phyloP scores from a whole-genome alignment of 495 filamentous ascomycete genomes.

The Podospora pseudocomata region DNA sequence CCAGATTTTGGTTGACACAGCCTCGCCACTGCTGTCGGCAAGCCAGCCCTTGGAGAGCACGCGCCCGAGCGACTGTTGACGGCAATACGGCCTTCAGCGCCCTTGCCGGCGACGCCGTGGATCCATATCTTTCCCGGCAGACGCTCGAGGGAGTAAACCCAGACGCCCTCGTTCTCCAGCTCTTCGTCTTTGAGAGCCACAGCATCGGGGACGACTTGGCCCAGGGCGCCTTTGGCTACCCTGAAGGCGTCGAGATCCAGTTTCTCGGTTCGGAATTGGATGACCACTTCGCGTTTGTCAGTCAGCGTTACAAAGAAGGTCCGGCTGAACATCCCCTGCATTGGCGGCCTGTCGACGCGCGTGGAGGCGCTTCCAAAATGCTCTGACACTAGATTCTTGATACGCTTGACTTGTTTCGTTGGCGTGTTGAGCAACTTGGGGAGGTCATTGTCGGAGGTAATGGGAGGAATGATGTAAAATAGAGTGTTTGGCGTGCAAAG shows the following conservation, averaged over 20 bases:
- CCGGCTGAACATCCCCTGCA: constrained; percentile 15
- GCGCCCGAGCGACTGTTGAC: constrained; percentile 16
- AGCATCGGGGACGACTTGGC: constrained; percentile 10
- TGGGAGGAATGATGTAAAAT: constrained; percentile 6
- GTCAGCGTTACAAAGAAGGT: constrained; percentile 15
- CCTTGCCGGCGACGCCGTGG: constrained; percentile 9
- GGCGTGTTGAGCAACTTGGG: constrained; percentile 14
- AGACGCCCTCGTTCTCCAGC: constrained; percentile 8
- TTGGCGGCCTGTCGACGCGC: constrained; percentile 13
- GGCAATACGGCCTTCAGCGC: constrained; percentile 8
- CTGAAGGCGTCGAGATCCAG: constrained; percentile 15
- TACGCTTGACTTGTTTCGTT: constrained; percentile 11
- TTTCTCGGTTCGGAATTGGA: constrained; percentile 14
- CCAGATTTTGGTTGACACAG: neutral
- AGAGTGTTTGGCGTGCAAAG: too few relatives aligned
- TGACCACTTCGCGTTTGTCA: constrained; percentile 9
- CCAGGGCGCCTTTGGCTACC: constrained; percentile 8
- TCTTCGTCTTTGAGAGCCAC: constrained; percentile 8
- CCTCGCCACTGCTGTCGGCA: neutral
- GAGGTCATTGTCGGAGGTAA: constrained; percentile 12
- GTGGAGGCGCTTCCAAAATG: constrained; percentile 14
- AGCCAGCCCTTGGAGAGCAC: constrained; percentile 8
- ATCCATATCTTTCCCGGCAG: constrained; percentile 10
- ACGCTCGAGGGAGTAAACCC: constrained; percentile 15
- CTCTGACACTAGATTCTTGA: constrained; percentile 9